Evolutionary conservation across 2,329 filamentous ascomycete genomes (phyloP), one percentile per base, ranked within the genome.

Genomic region (Alternaria consortialis): DNA sequence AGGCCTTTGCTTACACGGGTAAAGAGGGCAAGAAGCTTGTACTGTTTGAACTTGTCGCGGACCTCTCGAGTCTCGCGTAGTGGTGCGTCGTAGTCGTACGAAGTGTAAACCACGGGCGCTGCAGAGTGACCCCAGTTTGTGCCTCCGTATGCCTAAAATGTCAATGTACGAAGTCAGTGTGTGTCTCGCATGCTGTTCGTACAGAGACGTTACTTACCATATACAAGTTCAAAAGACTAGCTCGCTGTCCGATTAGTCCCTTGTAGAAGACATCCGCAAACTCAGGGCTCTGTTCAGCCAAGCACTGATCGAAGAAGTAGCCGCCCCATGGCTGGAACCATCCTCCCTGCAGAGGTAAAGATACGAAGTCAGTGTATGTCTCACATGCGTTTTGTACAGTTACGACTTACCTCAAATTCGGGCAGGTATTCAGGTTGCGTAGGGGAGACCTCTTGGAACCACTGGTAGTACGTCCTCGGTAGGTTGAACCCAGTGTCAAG

Each of bases 221-320:
- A 64, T 86, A 86, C 13, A 86, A 60, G 46, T 79, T 85, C 34
- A 84, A 74, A 11, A 85, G 69, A 0, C 83, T 85, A 2, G 81
- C 77, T 23, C 81, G 75, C 54, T 85, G 84, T 6, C 80, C 85
- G 56, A 86, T 81, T 53, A 86, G 83, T 64, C 86, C 84, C 68
- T 86, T 86, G 69, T 86, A 87, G 57, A 84, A 87, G 1, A 87
- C 81, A 71, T 86, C 84, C 1, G 84, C 80, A 69, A 85, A 86
- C 12, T 80, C 80, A 0, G 79, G 74, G 20, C 76, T 79, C 34
- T 83, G 82, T 46, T 85, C 81, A 0, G 82, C 75, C 13, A 72
- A 53, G 63, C 84, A 86, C 55, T 80, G 72, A 54, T 86, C 85
- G 60, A 85, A 86, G 61, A 85, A 85, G 1, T 77, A 78, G 4